These are phyloP conservation scores for Pichia sp. DNA, from an alignment of 1,139 yeast species.

Conservation along the genomic window DNA sequence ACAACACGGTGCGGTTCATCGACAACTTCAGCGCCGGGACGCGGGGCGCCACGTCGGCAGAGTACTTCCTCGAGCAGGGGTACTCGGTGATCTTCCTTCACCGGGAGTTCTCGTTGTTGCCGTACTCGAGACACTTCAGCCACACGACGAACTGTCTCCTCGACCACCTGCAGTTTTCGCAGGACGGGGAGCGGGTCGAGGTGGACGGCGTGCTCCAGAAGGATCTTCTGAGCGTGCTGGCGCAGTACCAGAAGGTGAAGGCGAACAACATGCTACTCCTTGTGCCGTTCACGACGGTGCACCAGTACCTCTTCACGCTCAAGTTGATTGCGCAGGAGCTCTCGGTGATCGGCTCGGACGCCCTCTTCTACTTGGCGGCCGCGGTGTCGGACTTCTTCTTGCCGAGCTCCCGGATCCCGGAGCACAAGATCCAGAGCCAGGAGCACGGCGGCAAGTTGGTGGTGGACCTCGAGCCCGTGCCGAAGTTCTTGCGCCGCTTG, in stretches of 20 bases:
- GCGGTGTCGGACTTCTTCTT: slow-evolving; percentile 96
- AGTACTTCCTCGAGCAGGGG: slow-evolving; percentile 76
- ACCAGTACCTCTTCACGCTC: slow-evolving; percentile 85
- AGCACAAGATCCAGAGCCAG: slow-evolving; percentile 89
- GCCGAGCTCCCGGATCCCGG: slow-evolving; percentile 80
- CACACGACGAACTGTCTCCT: slow-evolving; percentile 82
- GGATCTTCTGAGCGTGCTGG: slow-evolving; percentile 60
- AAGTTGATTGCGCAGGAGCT: slow-evolving; percentile 61
- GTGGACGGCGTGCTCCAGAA: slow-evolving; percentile 59
- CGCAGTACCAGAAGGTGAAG: slow-evolving; percentile 60
- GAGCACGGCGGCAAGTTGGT: slow-evolving; percentile 65
- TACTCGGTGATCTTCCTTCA: slow-evolving; percentile 91
- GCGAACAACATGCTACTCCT: slow-evolving; percentile 56
- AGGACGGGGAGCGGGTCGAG: slow-evolving; percentile 45
- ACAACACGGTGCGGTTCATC: slow-evolving; percentile 91
- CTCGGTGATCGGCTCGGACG: slow-evolving; percentile 48
- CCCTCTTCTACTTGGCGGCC: slow-evolving; percentile 87
- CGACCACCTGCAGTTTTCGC: slow-evolving; percentile 64
- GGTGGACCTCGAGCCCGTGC: slow-evolving; percentile 90
- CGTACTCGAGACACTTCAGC: slow-evolving; percentile 84
- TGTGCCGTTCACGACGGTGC: slow-evolving; percentile 91
- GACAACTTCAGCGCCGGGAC: slow-evolving; percentile 98
- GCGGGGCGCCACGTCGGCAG: slow-evolving; percentile 95
- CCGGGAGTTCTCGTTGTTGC: slow-evolving; percentile 85
- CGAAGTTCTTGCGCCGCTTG: slow-evolving; percentile 81